phyloP scores from a whole-genome alignment of 441 rosid genomes.

The Populus hybrid region DNA sequence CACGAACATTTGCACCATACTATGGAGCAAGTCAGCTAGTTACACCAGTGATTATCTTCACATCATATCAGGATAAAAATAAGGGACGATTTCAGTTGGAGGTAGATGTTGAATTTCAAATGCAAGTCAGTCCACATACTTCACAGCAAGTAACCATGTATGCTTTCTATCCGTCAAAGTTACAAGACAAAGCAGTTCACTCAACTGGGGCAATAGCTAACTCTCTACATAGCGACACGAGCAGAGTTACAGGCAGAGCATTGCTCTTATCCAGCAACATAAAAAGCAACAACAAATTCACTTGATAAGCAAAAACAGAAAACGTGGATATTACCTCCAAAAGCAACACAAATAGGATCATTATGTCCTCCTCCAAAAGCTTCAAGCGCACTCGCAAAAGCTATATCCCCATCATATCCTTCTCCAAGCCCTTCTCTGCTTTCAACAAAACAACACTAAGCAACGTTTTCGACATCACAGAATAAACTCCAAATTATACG shows the following conservation, averaged over 20 bases:
- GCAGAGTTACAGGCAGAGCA: not conserved
- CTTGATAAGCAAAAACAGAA: not conserved
- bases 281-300: not conserved
- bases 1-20: not conserved
- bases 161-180: not conserved
- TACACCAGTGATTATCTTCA: not conserved
- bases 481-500: not conserved
- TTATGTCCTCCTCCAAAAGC: conserved; percentile 96
- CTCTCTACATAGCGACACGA: not conserved
- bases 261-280: not conserved
- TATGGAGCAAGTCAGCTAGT: not conserved
- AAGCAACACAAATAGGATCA: conserved; percentile 96
- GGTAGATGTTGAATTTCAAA: not conserved
- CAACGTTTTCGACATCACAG: not conserved
- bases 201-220: not conserved
- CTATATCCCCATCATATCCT: conserved; percentile 91
- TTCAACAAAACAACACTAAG: not conserved
- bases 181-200: not conserved
- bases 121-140: not conserved
- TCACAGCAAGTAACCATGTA: not conserved
- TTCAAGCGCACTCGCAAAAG: conserved; percentile 97
- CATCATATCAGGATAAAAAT: not conserved
- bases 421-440: conserved; percentile 96
- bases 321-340: conserved; percentile 63
- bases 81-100: not conserved